These are phyloP conservation scores for Talaromyces sp. DNA, from an alignment of 2,329 filamentous ascomycete genomes.

Conservation along the genomic window DNA sequence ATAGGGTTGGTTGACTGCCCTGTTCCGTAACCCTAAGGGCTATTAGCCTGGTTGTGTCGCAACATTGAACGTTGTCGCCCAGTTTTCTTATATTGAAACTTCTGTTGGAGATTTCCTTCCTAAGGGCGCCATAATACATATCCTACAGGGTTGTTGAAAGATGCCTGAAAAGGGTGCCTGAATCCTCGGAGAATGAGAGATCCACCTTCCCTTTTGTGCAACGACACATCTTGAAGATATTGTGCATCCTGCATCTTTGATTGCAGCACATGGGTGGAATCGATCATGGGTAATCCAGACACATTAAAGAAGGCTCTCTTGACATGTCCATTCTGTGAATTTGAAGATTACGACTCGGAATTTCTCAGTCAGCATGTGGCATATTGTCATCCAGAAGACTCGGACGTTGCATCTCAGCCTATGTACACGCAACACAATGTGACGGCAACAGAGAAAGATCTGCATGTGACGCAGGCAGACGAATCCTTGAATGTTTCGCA, in stretches of 20 bases:
- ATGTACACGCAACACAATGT: background rate
- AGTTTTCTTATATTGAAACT: background rate
- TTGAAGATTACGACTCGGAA: constrained; percentile 35
- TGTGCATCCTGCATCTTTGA: background rate
- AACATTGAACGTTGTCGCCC: too few relatives aligned
- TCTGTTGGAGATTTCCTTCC: background rate
- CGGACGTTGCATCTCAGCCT: background rate
- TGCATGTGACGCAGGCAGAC: background rate
- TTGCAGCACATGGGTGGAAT: too few relatives aligned
- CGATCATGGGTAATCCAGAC: background rate
- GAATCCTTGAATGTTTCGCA: constrained; percentile 3
- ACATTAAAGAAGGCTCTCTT: constrained; percentile 7
- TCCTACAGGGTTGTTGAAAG: too few relatives aligned
- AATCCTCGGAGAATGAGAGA: constrained; percentile 20
- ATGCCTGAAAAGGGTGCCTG: background rate
- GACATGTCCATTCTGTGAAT: constrained; percentile 44
- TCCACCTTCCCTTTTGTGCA: constrained; percentile 6
- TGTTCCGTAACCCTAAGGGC: background rate
- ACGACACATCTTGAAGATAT: background rate
- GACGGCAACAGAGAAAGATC: background rate
- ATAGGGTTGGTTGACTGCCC: background rate
- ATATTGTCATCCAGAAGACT: constrained; percentile 40
- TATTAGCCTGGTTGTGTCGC: background rate
- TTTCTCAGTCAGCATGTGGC: constrained; percentile 43
- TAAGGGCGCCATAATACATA: too few relatives aligned